Evolutionary conservation across 331 rosid species (phyloP).

Genomic region (Quercus tomentella): DNA sequence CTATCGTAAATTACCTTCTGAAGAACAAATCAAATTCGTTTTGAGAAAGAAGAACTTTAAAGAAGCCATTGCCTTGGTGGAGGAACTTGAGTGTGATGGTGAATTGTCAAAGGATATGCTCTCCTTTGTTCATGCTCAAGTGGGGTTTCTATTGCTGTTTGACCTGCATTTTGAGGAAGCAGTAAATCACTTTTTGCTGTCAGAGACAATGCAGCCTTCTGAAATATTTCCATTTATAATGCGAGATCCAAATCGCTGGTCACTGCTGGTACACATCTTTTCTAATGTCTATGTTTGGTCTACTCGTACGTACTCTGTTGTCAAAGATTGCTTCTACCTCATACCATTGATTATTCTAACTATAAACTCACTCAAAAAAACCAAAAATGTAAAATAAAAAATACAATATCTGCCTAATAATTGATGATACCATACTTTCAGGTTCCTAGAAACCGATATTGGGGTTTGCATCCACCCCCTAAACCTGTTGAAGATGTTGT

Average conservation of each 20-base stretch:
- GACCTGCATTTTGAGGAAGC: slow-evolving; percentile 95
- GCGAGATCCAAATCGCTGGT: slow-evolving; percentile 99
- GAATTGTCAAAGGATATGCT: slow-evolving; percentile 83
- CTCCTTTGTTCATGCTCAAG: slow-evolving; percentile 94
- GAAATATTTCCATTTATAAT: slow-evolving; percentile 87
- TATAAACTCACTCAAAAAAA: neutral
- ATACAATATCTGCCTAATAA: too few relatives aligned
- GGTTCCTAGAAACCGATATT: slow-evolving; percentile 95
- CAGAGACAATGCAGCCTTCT: slow-evolving; percentile 91
- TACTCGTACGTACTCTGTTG: neutral
- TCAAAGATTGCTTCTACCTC: slow-evolving; percentile 1
- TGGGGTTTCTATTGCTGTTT: slow-evolving; percentile 92
- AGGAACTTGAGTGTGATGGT: slow-evolving; percentile 84
- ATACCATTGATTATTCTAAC: slow-evolving; percentile 7
- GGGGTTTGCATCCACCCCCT: slow-evolving; percentile 99
- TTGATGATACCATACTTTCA: slow-evolving; percentile 22
- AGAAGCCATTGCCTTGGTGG: slow-evolving; percentile 83
- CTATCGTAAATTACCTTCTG: slow-evolving; percentile 73
- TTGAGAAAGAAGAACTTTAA: slow-evolving; percentile 81
- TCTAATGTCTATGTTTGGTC: slow-evolving; percentile 11
- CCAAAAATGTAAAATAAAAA: neutral
- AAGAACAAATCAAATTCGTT: slow-evolving; percentile 87
- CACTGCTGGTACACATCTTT: slow-evolving; percentile 67
- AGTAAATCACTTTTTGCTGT: slow-evolving; percentile 80
- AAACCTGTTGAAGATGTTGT: slow-evolving; percentile 93